Evolutionary conservation across 129 eudicot species (phyloP).

Genomic region (Calendula officinalis): DNA sequence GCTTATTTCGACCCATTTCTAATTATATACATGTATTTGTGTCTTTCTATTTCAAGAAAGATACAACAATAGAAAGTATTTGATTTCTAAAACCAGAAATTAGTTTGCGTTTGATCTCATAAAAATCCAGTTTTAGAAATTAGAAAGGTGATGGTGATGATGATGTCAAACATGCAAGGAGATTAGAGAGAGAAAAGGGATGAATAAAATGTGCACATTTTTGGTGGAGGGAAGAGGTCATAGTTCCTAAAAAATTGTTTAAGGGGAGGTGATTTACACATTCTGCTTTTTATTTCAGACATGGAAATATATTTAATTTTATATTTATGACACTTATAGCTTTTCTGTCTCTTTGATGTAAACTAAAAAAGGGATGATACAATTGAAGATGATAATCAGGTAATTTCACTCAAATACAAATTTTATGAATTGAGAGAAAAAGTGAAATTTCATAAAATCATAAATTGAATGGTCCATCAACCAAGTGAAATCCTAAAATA

Average conservation of each 20-base stretch:
- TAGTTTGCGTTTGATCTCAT: slow-evolving; percentile 21
- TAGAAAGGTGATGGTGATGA: slow-evolving; percentile 31
- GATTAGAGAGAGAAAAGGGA: slow-evolving; percentile 11
- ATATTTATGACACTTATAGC: too few species aligned
- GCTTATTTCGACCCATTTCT: slow-evolving; percentile 79
- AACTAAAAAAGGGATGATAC: too few species aligned
- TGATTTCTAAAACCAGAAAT: slow-evolving; percentile 41
- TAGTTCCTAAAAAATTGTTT: background rate
- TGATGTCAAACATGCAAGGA: slow-evolving; percentile 15
- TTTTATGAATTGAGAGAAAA: too few species aligned
- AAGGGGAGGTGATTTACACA: too few species aligned
- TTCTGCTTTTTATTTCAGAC: too few species aligned
- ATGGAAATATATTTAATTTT: too few species aligned
- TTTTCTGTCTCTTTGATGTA: too few species aligned
- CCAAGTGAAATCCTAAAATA: too few species aligned
- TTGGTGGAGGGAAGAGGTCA: slow-evolving; percentile 44
- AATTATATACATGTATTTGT: slow-evolving; percentile 32
- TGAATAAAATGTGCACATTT: slow-evolving; percentile 25
- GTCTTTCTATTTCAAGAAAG: slow-evolving; percentile 43
- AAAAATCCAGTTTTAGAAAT: slow-evolving; percentile 37
- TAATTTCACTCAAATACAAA: too few species aligned
- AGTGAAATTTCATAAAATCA: too few species aligned
- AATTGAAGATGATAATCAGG: too few species aligned
- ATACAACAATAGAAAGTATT: slow-evolving; percentile 36
- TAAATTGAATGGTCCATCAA: too few species aligned